Conservation (phyloP, 2,329 filamentous ascomycete species). For the Mollisia scopiformis region DNA sequence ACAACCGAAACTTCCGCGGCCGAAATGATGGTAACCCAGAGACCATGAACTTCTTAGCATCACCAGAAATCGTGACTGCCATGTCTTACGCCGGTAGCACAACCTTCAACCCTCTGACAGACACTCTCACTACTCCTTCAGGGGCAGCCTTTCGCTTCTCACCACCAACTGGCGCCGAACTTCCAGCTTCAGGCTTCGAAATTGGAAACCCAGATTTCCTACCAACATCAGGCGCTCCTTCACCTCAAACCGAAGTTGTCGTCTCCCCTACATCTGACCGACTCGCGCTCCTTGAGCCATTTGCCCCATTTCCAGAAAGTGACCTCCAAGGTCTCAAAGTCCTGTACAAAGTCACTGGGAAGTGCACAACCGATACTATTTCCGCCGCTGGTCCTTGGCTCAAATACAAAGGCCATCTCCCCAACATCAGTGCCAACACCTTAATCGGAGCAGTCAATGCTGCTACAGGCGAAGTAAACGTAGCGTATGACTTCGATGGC, state of each 20-base stretch:
- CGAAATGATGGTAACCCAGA: conserved; percentile 95
- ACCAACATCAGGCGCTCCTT: conserved; percentile 72
- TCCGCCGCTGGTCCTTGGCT: conserved; percentile 96
- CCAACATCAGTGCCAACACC: conserved; percentile 97
- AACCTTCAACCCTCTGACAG: conserved; percentile 94
- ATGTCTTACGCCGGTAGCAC: conserved; percentile 92
- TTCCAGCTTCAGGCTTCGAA: conserved; percentile 69
- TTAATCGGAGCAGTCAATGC: conserved; percentile 94
- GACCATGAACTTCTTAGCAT: conserved; percentile 99
- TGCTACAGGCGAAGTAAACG: conserved; percentile 89
- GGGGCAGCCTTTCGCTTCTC: conserved; percentile 85
- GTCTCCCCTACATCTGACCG: conserved; percentile 88
- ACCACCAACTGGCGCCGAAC: conserved; percentile 72
- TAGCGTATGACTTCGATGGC: conserved; percentile 85
- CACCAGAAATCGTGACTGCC: conserved; percentile 93
- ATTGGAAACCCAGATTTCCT: conserved; percentile 75
- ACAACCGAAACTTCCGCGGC: conserved; percentile 97
- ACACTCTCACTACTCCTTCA: conserved; percentile 77
- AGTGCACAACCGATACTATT: conserved; percentile 99
- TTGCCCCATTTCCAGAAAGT: conserved; percentile 75
- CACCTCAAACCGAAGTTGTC: conserved; percentile 70
- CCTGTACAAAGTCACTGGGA: conserved; percentile 94
- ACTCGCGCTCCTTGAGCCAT: conserved; percentile 89
- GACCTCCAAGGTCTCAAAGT: conserved; percentile 82
- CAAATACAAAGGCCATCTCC: conserved; percentile 98